Base-by-base conservation (phyloP, 768 basidiomycete genomes). In the Macrolepiota albuminosa region DNA sequence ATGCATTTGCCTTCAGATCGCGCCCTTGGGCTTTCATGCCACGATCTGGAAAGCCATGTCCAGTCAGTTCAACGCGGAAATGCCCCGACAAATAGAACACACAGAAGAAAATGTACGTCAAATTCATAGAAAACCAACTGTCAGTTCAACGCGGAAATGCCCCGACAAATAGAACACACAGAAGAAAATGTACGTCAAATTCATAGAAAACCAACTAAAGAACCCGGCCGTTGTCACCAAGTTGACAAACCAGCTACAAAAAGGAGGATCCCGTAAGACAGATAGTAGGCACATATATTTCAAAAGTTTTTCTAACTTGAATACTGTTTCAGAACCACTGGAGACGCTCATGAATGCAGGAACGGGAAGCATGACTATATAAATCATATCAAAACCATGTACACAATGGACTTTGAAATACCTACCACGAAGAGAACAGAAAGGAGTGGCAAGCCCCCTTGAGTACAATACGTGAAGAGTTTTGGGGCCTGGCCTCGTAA, bases 51-150 rank as follows among this genome's bases (percentile, higher is more conserved):
- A 42, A 26, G 24, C 47, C 26, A 60, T 40, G 45, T n/a, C 39
- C 6, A 13, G 29, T 62, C 33, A 63, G 54, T 49, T 29, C 16
- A 33, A 14, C 7, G 3, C 29, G 34, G 5, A 29, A n/a, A 7
- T 6, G 6, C 13, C 13, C 3, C 21, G 45, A 16, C 45, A 4
- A 57, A 34, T 1, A 50, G 33, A 49, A 76, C 85, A 63, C 62
- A 85, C 86, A 81, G 78, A 88, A 92, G 72, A 74, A 83, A 56
- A 89, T 67, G 73, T 88, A 93, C 16, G 89, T 89, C 33, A 89
- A 58, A 69, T 87, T 87, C 70, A 89, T 84, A 39, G 81, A 69
- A 61, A 78, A 77, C 88, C 89, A 91, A 50, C 81, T 75, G 29
- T 62, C 33, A 63, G 54, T 49, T 29, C 16, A 33, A 14, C 7